phyloP scores from a whole-genome alignment of 2,329 filamentous ascomycete genomes.

The Xylariales sp. region DNA sequence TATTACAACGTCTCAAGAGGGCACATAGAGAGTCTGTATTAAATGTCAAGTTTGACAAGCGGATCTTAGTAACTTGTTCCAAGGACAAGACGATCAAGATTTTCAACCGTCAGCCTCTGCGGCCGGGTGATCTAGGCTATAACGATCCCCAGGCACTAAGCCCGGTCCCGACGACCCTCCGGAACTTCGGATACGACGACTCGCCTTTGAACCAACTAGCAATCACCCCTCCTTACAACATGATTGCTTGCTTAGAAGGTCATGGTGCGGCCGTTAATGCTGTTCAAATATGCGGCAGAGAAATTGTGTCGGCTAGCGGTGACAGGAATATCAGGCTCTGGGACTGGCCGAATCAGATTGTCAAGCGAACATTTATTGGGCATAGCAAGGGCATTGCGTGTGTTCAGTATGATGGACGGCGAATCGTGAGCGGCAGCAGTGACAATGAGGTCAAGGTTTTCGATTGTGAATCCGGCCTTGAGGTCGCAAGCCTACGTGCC shows the following conservation, averaged over 20 bases:
- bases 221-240: constrained; percentile 73
- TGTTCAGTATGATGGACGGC: constrained; percentile 92
- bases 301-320: constrained; percentile 94
- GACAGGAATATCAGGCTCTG: constrained; percentile 95
- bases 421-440: constrained; percentile 95
- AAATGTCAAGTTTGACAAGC: constrained; percentile 91
- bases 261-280: constrained; percentile 95
- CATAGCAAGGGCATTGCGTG: constrained; percentile 97
- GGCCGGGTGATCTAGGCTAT: constrained; percentile 69
- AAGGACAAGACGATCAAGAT: constrained; percentile 98
- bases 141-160: constrained; percentile 57
- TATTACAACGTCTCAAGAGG: constrained; percentile 77
- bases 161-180: constrained; percentile 63
- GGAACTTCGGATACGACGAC: constrained; percentile 65
- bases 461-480: constrained; percentile 84
- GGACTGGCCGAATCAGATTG: constrained; percentile 85
- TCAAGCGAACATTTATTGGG: constrained; percentile 81
- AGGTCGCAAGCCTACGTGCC: constrained; percentile 86
- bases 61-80: constrained; percentile 93
- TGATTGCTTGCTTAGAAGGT: constrained; percentile 83
- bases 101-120: constrained; percentile 83
- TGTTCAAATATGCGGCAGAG: constrained; percentile 86
- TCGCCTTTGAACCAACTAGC: constrained; percentile 60
- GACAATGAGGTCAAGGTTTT: constrained; percentile 97
- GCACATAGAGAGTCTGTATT: constrained; percentile 93